A percentile compares a stretch with the other conserved stretches of the same genome.
These are phyloP conservation scores for Hibiscus trionum DNA, from an alignment of 345 rosid genomes.

Conservation along the genomic window DNA sequence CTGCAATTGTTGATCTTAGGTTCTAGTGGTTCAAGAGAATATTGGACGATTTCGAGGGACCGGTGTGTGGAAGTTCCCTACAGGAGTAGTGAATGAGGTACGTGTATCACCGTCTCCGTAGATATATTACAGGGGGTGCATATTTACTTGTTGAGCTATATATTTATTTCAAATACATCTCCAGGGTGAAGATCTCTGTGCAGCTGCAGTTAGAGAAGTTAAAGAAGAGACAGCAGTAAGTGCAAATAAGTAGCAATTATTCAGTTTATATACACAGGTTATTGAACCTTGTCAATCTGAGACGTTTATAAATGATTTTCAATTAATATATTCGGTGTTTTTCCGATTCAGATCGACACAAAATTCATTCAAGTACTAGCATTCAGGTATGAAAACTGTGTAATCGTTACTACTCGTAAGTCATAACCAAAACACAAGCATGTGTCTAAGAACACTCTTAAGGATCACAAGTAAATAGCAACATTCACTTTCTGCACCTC, in stretches of 20 bases:
- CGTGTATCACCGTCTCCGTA: background rate
- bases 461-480: background rate
- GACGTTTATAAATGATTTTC: background rate
- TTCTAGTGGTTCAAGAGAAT: conserved; percentile 79
- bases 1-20: conserved; percentile 27
- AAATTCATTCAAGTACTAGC: conserved; percentile 70
- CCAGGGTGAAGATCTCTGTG: conserved; percentile 78
- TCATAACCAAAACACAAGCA: background rate
- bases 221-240: conserved; percentile 91
- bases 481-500: background rate
- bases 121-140: background rate
- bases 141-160: background rate
- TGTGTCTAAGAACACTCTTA: background rate
- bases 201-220: conserved; percentile 78
- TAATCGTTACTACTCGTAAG: background rate
- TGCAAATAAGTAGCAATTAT: conserved; percentile 10
- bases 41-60: conserved; percentile 43
- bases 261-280: background rate
- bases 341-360: conserved; percentile 57
- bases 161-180: conserved; percentile 3
- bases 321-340: background rate
- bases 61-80: conserved; percentile 83
- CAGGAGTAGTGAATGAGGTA: conserved; percentile 81
- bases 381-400: conserved; percentile 49
- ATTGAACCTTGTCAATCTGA: background rate